Evolutionary conservation across 257 asterid genomes (phyloP).

Genomic region (Petrea volubilis): DNA sequence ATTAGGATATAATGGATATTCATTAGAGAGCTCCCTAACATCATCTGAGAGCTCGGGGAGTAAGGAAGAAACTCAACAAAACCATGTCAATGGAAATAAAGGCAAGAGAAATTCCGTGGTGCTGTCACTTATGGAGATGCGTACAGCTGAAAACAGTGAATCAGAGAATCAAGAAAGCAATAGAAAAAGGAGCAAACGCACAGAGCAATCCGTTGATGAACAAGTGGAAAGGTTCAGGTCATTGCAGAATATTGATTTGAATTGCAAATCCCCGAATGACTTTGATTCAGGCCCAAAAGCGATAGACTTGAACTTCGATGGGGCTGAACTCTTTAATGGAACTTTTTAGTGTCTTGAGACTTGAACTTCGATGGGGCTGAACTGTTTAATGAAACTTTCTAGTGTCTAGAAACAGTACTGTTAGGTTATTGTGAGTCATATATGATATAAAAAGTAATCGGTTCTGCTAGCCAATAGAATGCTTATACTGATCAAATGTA

Average conservation of each 20-base stretch:
- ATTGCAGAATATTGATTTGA: slow-evolving; percentile 53
- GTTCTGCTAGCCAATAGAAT: slow-evolving; percentile 20
- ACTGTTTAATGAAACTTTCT: slow-evolving; percentile 29
- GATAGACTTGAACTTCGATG: slow-evolving; percentile 60
- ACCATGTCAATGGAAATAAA: not conserved
- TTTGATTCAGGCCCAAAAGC: slow-evolving; percentile 40
- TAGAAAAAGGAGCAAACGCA: slow-evolving; percentile 37
- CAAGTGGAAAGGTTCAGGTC: slow-evolving; percentile 22
- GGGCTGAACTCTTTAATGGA: slow-evolving; percentile 32
- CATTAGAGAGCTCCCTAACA: slow-evolving; percentile 74
- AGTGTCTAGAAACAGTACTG: slow-evolving; percentile 17
- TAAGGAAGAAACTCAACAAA: slow-evolving; percentile 33
- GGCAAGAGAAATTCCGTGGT: slow-evolving; percentile 31
- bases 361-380: slow-evolving; percentile 50
- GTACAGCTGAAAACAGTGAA: slow-evolving; percentile 29
- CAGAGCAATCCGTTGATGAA: slow-evolving; percentile 17
- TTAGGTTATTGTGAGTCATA: slow-evolving; percentile 17
- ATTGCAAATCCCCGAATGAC: slow-evolving; percentile 43
- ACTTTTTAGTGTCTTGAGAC: slow-evolving; percentile 45
- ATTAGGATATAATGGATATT: slow-evolving; percentile 36
- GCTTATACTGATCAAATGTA: slow-evolving; percentile 29
- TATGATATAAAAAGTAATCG: slow-evolving; percentile 21
- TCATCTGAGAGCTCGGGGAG: slow-evolving; percentile 67
- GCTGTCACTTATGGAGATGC: slow-evolving; percentile 59
- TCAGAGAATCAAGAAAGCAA: slow-evolving; percentile 17